phyloP scores from a whole-genome alignment of 352 stramenopile species.

The Pythium oligandrum region DNA sequence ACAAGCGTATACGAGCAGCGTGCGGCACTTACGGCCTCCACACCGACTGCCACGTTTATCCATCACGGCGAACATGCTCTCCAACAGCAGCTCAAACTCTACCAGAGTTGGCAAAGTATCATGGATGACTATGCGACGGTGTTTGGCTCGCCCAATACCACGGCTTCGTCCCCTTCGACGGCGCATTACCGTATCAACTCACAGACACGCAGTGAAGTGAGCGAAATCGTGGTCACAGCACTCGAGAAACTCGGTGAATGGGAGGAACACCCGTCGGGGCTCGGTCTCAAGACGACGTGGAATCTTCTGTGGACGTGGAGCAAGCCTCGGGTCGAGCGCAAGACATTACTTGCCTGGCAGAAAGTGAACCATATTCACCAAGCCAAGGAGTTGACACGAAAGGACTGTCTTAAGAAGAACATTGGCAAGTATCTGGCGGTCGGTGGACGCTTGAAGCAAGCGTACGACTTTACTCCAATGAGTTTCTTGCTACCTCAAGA shows the following conservation, averaged over 20 bases:
- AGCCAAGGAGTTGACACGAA: slow-evolving; percentile 88
- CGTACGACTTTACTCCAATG: slow-evolving; percentile 88
- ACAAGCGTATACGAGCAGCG: slow-evolving; percentile 66
- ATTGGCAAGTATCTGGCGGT: slow-evolving; percentile 58
- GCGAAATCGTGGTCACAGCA: slow-evolving; percentile 70
- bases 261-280: slow-evolving; percentile 69
- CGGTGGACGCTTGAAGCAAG: slow-evolving; percentile 43
- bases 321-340: slow-evolving; percentile 76
- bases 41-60: background rate
- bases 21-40: slow-evolving; percentile 3
- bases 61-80: slow-evolving; percentile 41
- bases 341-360: slow-evolving; percentile 88
- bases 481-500: slow-evolving; percentile 94
- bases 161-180: slow-evolving; percentile 27
- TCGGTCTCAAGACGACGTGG: slow-evolving; percentile 88
- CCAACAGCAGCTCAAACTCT: slow-evolving; percentile 69
- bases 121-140: slow-evolving; percentile 86
- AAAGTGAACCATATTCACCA: slow-evolving; percentile 94
- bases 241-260: slow-evolving; percentile 53
- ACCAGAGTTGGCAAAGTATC: slow-evolving; percentile 77
- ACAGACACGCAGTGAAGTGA: slow-evolving; percentile 68
- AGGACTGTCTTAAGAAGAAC: slow-evolving; percentile 92
- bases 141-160: slow-evolving; percentile 45
- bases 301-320: slow-evolving; percentile 91
- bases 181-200: slow-evolving; percentile 84